phyloP scores from a whole-genome alignment of 2,329 filamentous ascomycete species.

The Scolecobasidium constrictum region DNA sequence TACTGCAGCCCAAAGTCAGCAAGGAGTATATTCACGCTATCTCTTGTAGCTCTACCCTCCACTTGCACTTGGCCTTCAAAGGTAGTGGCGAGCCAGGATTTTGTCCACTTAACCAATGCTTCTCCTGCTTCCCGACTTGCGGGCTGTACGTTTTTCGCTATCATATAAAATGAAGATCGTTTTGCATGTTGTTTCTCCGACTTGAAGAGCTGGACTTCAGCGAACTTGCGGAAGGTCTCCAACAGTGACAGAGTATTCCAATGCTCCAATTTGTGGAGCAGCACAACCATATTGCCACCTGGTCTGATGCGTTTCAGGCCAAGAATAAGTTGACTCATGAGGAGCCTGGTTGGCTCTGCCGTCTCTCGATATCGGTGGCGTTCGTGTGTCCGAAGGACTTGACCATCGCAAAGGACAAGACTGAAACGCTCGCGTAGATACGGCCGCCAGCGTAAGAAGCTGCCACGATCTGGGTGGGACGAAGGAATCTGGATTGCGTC shows the following conservation, averaged over 20 bases:
- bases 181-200: slow-evolving; percentile 11
- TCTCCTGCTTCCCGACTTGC: not conserved
- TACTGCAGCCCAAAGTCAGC: slow-evolving; percentile 13
- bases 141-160: slow-evolving; percentile 13
- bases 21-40: too few relatives aligned
- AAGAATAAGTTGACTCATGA: slow-evolving; percentile 30
- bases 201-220: slow-evolving; percentile 15
- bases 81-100: slow-evolving; percentile 12
- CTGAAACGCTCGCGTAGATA: slow-evolving; percentile 24
- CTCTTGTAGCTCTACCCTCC: too few relatives aligned
- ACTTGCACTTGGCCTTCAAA: too few relatives aligned
- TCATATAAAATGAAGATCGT: slow-evolving; percentile 16
- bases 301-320: slow-evolving; percentile 33
- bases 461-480: slow-evolving; percentile 14
- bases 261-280: slow-evolving; percentile 38
- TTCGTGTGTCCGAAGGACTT: slow-evolving; percentile 31
- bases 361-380: slow-evolving; percentile 18
- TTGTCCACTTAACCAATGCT: slow-evolving; percentile 12
- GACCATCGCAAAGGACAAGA: slow-evolving; percentile 38
- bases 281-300: slow-evolving; percentile 40
- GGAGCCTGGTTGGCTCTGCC: slow-evolving; percentile 22
- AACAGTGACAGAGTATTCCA: slow-evolving; percentile 11
- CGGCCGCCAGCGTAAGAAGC: slow-evolving; percentile 14
- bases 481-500: slow-evolving; percentile 9
- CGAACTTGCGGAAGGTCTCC: slow-evolving; percentile 12